Evolutionary conservation across 2,329 filamentous ascomycete genomes (phyloP), one percentile per base, ranked within the genome.

Genomic region (Pseudopyrenochaeta lycopersici): DNA sequence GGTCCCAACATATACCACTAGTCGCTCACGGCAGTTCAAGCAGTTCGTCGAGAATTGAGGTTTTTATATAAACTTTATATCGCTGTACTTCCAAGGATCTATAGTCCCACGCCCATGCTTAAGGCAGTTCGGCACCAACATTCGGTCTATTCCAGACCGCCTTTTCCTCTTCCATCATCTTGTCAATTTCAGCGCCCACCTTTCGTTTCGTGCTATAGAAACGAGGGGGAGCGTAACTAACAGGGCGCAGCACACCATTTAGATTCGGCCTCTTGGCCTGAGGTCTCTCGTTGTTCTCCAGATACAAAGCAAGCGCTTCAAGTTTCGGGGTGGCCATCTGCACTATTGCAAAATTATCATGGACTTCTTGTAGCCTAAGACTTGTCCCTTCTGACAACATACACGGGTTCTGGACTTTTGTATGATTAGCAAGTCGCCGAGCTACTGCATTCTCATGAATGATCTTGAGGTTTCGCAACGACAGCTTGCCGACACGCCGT

Each of bases 181-280:
- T 33, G n/a, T 56, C 30, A 39, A 56, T 38, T 18, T 30, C 51
- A 30, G 9, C 33, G 12, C 12, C 7, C 18, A 18, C 38, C 23
- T 32, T 12, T 15, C 7, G 35, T 7, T 36, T 14, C 1, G 23
- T 15, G n/a, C 12, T 18, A 2, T 2, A 18, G 30, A 31, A 20
- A 12, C 36, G 30, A n/a, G 44, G 29, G 12, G 4, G 29, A 23
- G 33, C 36, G 18, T 48, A 52, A 38, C 29, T 44, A 10, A 56
- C 53, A 20, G 53, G 53, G 1, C 49, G 39, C 21, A 52, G 45
- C 20, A 56, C 30, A n/a, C 53, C 27, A 15, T 48, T 38, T 38
- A 56, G 41, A 27, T 27, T 9, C 23, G 23, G 23, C 4, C 23
- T 9, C 23, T 27, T 9, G 23, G 9, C 23, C 23, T 27, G 4